These are phyloP conservation scores for Camellia japonica DNA, from an alignment of 148 eudicot genomes.

Conservation along the genomic window DNA sequence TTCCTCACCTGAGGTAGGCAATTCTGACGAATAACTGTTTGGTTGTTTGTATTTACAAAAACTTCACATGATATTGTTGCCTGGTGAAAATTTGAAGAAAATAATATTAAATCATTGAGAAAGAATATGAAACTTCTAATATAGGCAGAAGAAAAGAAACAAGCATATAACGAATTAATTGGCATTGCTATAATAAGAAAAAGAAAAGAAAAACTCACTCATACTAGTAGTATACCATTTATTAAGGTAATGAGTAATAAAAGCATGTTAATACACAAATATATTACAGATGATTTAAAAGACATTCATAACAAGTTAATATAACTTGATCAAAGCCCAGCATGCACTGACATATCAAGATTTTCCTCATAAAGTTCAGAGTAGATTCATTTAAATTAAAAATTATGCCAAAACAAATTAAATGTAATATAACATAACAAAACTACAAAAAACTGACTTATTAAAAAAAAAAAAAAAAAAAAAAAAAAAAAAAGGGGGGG, in stretches of 20 bases:
- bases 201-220: neutral
- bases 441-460: neutral
- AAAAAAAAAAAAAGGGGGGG: too few relatives aligned
- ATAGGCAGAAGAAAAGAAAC: neutral
- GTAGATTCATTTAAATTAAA: neutral
- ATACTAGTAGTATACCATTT: neutral
- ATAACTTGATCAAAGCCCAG: neutral
- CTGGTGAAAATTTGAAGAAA: conserved; percentile 25
- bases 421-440: neutral
- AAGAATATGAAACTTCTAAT: neutral
- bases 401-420: neutral
- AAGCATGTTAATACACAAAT: neutral
- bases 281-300: neutral
- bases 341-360: neutral
- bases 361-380: neutral
- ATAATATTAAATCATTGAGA: neutral
- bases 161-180: neutral
- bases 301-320: neutral
- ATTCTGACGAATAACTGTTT: conserved; percentile 49
- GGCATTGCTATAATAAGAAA: neutral
- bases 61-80: conserved; percentile 54
- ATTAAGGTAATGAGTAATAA: neutral
- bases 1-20: conserved; percentile 53
- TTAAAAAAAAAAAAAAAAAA: too few relatives aligned
- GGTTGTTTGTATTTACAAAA: conserved; percentile 40